Base-by-base conservation (phyloP, 2,329 filamentous ascomycete genomes). In the Ascochyta lentis region DNA sequence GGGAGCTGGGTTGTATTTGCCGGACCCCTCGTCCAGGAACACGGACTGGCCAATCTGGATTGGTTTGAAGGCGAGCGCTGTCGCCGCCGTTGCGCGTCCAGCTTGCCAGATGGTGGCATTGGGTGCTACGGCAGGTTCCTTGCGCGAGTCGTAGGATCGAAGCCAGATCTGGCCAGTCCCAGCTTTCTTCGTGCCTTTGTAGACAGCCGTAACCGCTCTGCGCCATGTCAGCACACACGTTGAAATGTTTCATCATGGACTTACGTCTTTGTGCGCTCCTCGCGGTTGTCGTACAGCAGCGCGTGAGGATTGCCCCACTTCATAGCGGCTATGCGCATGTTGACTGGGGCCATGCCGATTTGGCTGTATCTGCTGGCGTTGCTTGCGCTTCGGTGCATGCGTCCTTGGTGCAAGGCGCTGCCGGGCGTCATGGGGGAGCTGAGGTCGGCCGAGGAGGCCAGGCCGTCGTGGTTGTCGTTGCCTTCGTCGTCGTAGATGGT, bases 61-160 rank as follows among this genome's bases (percentile, higher is more conserved):
- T 0, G 94, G 92, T 74, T 99, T 99, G 79, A 99, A 99, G 1
- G 95, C 95, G 39, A 97, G 81, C 0, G 91, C 92, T 1, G 94
- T 95, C 0, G 95, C 91, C 49, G 86, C 91, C 1, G 95, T 99
- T n/a, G 95, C 95, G 57, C 95, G 87, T 10, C 95, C 95, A 4
- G 95, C 95, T 78, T 99, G 89, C 95, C 95, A 99, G 54, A 99
- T 95, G 41, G 89, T 96, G 77, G 93, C 96, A 70, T 96, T 90
- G 59, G 92, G 94, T 74, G 97, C 93, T 2, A 94, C 90, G 0
- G 92, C 85, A 0, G 93, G 90, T 74, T 98, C 95, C 75, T 90
- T 92, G 67, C 94, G 86, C 15, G 95, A 98, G 74, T 98, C 94
- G 77, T 99, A 99, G 2, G 94, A 98, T 63, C 95, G 89, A 51